Conservation (phyloP, 495 filamentous ascomycete genomes). For the Aspergillus bridgeri region DNA sequence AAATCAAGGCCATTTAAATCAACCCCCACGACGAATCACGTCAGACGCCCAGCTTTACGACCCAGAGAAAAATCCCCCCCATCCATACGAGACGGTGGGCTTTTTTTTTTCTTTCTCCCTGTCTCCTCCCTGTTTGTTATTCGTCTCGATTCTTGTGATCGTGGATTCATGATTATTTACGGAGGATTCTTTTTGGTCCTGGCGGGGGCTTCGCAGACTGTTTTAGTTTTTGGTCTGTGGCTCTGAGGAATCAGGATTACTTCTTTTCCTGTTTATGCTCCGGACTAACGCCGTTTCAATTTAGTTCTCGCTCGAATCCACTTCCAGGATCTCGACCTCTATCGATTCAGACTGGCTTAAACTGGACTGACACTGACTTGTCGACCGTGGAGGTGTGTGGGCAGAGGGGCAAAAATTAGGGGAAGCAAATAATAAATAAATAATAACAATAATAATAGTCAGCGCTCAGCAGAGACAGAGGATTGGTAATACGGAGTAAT, state of each 20-base stretch:
- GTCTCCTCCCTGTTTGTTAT: neutral
- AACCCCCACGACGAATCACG: conserved; percentile 8
- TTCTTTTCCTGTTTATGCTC: no score
- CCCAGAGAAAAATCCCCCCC: conserved; percentile 1
- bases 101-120: neutral
- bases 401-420: neutral
- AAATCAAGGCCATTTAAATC: conserved; percentile 6
- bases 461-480: no score
- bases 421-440: no score
- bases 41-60: neutral
- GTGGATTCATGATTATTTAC: no score
- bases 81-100: conserved; percentile 1
- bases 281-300: no score
- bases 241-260: no score
- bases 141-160: neutral
- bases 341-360: no score
- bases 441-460: no score
- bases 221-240: no score
- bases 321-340: neutral
- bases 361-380: neutral
- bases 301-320: neutral
- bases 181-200: neutral
- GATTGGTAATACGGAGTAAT: no score
- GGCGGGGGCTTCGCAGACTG: no score
- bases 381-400: no score